Evolutionary conservation across 2,329 filamentous ascomycete genomes (phyloP), one percentile per base, ranked within the genome.

Genomic region (Aureobasidium sp.): DNA sequence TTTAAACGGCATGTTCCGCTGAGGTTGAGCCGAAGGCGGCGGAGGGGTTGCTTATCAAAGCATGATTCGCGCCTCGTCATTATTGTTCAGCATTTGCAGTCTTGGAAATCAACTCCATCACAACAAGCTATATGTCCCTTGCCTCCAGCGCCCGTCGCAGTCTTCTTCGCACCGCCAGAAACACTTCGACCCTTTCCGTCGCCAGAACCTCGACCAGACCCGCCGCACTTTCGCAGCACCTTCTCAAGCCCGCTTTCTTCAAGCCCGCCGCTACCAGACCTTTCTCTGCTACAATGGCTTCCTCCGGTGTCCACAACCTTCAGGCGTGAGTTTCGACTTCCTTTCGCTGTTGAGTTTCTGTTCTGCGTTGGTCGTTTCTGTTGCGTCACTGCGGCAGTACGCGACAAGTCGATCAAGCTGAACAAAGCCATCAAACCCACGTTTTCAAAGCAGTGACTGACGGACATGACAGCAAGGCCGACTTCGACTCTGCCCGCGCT

Each of bases 401-500:
- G 44, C 44, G 44, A 17, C 19, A 4, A 47, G 5, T 12, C n/a
- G 19, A 17, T 16, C 25, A 44, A 45, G 41, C 41, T 32, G 40
- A 27, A 37, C 19, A 32, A 39, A 41, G 16, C 8, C 14, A 17
- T 10, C 14, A 19, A 55, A 49, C 47, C 32, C 25, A 10, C 14
- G 30, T 14, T 17, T 27, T 5, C 44, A 27, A 35, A 37, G 10
- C 42, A 27, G 29, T 38, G 6, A 38, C 32, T 45, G 25, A 55
- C 50, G 52, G 42, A 25, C 11, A 11, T 14, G 30, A 58, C 52
- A 87, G 83, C 60, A 79, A 77, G 66, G 65, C 72, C 21, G 79
- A 83, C 25, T 90, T 81, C 69, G 68, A 79, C 53, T 64, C 69
- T 27, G 78, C 78, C 54, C 62, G 85, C 56, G 67, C 73, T 53